Conservation (phyloP, 2,329 filamentous ascomycete genomes). For the Fusarium sp. region DNA sequence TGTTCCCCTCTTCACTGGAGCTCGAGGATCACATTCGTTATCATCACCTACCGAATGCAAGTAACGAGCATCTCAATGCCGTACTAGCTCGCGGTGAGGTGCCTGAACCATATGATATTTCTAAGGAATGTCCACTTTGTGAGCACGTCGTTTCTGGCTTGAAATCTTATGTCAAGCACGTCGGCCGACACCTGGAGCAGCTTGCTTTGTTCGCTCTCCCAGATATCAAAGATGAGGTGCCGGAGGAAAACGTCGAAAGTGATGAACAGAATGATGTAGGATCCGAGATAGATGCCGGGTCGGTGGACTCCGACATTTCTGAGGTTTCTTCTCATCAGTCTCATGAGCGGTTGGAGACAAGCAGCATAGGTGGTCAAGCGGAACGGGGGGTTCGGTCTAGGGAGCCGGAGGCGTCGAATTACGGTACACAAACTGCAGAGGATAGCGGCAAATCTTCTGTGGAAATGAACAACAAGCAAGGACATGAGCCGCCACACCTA, state of each 20-base stretch:
- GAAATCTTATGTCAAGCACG: constrained; percentile 38
- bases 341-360: not conserved
- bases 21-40: constrained; percentile 3
- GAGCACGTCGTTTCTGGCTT: constrained; percentile 5
- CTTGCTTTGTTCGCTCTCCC: constrained; percentile 41
- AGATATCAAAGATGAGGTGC: not conserved
- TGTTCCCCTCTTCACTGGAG: not conserved
- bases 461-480: not conserved
- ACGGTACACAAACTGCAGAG: not conserved
- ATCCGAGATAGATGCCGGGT: not conserved
- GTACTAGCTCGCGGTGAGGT: not conserved
- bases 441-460: not conserved
- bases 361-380: not conserved
- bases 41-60: not conserved
- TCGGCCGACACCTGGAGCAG: constrained; percentile 43
- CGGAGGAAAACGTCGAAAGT: not conserved
- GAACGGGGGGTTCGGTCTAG: not conserved
- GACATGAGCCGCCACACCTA: not conserved
- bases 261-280: not conserved
- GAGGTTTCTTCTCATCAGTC: not conserved
- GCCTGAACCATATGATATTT: not conserved
- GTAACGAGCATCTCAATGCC: not conserved
- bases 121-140: constrained; percentile 35
- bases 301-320: not conserved
- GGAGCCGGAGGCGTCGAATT: not conserved